These are phyloP conservation scores for Thielaviopsis euricoi DNA, from an alignment of 2,329 filamentous ascomycete species.

Conservation along the genomic window DNA sequence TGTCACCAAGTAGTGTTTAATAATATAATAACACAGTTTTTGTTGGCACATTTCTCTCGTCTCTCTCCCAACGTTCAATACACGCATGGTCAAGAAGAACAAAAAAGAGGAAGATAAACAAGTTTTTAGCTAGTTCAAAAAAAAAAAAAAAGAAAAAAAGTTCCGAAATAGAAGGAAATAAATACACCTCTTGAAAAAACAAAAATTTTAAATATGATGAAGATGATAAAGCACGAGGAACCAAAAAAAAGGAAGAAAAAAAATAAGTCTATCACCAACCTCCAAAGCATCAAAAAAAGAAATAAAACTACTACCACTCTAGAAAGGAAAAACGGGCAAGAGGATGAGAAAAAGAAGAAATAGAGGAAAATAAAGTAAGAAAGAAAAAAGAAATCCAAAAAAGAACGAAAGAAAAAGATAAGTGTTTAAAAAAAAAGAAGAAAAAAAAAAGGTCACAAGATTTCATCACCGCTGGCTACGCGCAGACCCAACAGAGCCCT, in stretches of 20 bases:
- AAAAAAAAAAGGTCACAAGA: slow-evolving; percentile 8
- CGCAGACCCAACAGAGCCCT: slow-evolving; percentile 39
- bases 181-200: slow-evolving; percentile 13
- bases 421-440: slow-evolving; percentile 6
- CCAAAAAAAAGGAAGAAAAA: slow-evolving; percentile 9
- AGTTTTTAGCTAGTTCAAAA: slow-evolving; percentile 12
- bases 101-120: slow-evolving; percentile 12
- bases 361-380: not conserved
- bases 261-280: slow-evolving; percentile 3
- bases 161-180: not conserved
- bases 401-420: slow-evolving; percentile 8
- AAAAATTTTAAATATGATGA: slow-evolving; percentile 8
- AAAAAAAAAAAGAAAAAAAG: slow-evolving; percentile 14
- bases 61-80: too few relatives aligned
- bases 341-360: not conserved
- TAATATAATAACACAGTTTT: too few relatives aligned
- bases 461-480: slow-evolving; percentile 31
- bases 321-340: too few relatives aligned
- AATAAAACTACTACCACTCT: slow-evolving; percentile 1
- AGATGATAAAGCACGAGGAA: not conserved
- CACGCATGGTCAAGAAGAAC: not conserved
- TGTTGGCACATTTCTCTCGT: too few relatives aligned
- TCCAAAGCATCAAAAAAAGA: not conserved
- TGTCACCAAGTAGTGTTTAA: not conserved
- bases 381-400: not conserved